Percentiles rank a stretch among this genome's conserved stretches.
Evolutionary conservation across 1,284 basidiomycete species (phyloP).

Genomic region (Anthracocystis walkeri): DNA sequence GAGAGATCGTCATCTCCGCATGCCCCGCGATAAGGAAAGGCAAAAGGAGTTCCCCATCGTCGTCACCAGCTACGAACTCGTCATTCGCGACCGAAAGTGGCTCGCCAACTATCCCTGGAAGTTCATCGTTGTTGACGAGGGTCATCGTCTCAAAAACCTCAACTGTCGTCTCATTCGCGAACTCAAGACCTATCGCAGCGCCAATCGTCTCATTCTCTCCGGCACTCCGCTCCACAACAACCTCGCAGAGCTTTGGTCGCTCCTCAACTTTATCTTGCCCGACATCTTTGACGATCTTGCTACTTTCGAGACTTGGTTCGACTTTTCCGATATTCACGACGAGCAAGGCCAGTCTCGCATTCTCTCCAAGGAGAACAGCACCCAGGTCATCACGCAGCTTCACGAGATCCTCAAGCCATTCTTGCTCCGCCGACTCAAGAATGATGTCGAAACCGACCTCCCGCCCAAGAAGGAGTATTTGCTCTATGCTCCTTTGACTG

Average conservation of each 20-base stretch:
- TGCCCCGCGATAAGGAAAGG: conserved; percentile 37
- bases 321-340: conserved; percentile 53
- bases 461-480: conserved; percentile 74
- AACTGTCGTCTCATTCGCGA: conserved; percentile 89
- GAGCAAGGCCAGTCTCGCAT: conserved; percentile 41
- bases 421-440: conserved; percentile 63
- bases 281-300: conserved; percentile 87
- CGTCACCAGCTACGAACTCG: conserved; percentile 92
- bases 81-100: conserved; percentile 74
- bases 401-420: conserved; percentile 68
- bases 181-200: conserved; percentile 86
- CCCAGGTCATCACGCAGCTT: conserved; percentile 70
- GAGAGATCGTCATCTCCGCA: conserved; percentile 70
- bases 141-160: conserved; percentile 92
- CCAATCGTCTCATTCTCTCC: conserved; percentile 89
- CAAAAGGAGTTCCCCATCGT: conserved; percentile 73
- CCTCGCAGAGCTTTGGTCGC: conserved; percentile 89
- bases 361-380: conserved; percentile 74
- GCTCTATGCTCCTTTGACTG: conserved; percentile 87
- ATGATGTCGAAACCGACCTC: conserved; percentile 62
- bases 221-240: conserved; percentile 97
- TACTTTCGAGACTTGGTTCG: conserved; percentile 85
- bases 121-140: conserved; percentile 95
- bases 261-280: conserved; percentile 81
- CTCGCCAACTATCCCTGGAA: conserved; percentile 72